These are phyloP conservation scores for Nicotiana rustica DNA, from an alignment of 305 asterid genomes.

Conservation along the genomic window DNA sequence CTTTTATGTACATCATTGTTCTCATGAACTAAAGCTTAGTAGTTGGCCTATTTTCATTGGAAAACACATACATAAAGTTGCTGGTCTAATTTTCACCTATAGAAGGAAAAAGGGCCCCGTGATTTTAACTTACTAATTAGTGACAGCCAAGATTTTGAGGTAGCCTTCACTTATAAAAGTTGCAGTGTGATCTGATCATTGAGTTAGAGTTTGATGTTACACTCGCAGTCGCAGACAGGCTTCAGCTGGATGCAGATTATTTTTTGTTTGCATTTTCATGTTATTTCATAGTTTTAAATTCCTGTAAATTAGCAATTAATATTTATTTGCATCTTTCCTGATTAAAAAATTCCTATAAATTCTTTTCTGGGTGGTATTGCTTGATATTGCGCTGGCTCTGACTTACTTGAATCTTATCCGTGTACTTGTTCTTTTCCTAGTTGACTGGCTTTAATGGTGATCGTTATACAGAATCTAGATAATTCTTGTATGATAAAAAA, in stretches of 20 bases:
- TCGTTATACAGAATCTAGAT: no score
- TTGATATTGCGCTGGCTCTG: background rate
- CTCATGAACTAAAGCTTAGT: background rate
- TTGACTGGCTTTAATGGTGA: background rate
- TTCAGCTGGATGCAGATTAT: background rate
- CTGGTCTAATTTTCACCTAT: background rate
- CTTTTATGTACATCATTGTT: background rate
- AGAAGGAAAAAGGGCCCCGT: background rate
- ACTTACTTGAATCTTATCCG: background rate
- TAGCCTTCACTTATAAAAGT: background rate
- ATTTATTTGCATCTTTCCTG: background rate
- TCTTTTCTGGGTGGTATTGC: background rate
- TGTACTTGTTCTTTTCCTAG: background rate
- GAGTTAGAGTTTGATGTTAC: constrained; percentile 22
- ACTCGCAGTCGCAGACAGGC: background rate
- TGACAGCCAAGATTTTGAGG: background rate
- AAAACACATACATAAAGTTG: background rate
- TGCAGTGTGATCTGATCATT: background rate
- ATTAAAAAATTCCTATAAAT: background rate
- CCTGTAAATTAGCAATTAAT: background rate
- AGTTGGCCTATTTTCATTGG: background rate
- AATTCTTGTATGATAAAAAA: no score
- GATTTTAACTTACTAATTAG: background rate
- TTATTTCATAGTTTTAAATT: background rate
- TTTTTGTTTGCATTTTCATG: background rate